phyloP scores from a whole-genome alignment of 805 yeast genomes.

The Ogataea siamensis region DNA sequence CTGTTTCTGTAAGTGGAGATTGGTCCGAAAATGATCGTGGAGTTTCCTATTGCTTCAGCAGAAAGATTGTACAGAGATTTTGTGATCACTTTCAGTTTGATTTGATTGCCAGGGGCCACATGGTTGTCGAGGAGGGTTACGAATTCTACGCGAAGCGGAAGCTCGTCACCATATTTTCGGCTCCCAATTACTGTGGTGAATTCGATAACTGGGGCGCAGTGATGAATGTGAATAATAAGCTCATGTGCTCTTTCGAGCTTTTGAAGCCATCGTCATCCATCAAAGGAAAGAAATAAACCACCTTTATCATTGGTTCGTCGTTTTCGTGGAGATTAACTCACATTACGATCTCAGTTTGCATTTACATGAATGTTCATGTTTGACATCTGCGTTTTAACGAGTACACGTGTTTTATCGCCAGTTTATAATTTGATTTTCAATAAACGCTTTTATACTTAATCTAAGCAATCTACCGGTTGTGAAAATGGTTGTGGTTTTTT shows the following conservation, averaged over 20 bases:
- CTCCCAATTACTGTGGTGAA: conserved; percentile 84
- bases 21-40: conserved; percentile 87
- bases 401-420: conserved; percentile 9
- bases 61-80: conserved; percentile 69
- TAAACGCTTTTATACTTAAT: conserved; percentile 6
- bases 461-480: conserved; percentile 2
- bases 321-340: background rate
- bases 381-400: conserved; percentile 8
- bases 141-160: conserved; percentile 75
- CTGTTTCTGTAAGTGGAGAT: conserved; percentile 32
- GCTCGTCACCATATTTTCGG: conserved; percentile 75
- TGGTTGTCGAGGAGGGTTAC: conserved; percentile 89
- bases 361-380: background rate
- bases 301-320: background rate
- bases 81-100: conserved; percentile 68
- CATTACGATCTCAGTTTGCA: conserved; percentile 10
- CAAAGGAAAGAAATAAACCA: conserved; percentile 15
- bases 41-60: conserved; percentile 75
- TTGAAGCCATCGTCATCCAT: conserved; percentile 47
- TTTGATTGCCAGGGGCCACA: conserved; percentile 77
- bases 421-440: conserved; percentile 9
- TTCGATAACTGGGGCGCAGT: conserved; percentile 80
- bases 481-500: conserved; percentile 20
- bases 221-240: conserved; percentile 65
- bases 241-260: conserved; percentile 71